Conservation (phyloP, 768 basidiomycete species). For the Boletus huronensis region DNA sequence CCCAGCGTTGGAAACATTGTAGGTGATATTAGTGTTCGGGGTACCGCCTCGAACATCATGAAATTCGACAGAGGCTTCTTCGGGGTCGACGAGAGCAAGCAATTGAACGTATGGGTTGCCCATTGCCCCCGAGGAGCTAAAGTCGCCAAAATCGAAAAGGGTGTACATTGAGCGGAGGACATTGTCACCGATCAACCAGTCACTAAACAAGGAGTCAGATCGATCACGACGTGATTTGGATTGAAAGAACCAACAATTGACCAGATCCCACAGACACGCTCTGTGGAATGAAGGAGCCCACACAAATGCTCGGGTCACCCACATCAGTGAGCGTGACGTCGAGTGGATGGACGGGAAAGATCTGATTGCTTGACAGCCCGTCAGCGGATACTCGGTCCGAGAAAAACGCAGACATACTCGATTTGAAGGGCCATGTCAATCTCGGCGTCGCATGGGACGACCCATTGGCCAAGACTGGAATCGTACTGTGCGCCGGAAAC, state of each 20-base stretch:
- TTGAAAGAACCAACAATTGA: conserved; percentile 54
- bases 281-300: conserved; percentile 75
- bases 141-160: conserved; percentile 84
- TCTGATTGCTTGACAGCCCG: conserved; percentile 50
- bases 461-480: conserved; percentile 55
- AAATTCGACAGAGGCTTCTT: conserved; percentile 70
- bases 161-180: conserved; percentile 80
- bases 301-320: conserved; percentile 48
- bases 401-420: conserved; percentile 43
- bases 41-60: conserved; percentile 62
- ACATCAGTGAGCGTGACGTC: conserved; percentile 57
- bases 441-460: conserved; percentile 69
- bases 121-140: conserved; percentile 56
- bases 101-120: conserved; percentile 78
- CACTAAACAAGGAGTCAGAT: conserved; percentile 41
- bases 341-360: conserved; percentile 77
- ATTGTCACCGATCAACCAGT: conserved; percentile 82
- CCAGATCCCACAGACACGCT: conserved; percentile 52
- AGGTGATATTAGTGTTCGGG: conserved; percentile 65
- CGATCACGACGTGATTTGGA: background rate
- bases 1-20: conserved; percentile 43
- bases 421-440: conserved; percentile 79
- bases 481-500: conserved; percentile 63
- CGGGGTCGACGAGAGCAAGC: conserved; percentile 63
- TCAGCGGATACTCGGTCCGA: conserved; percentile 11